Evolutionary conservation across 192 early-diverging fungal species (phyloP).

Genomic region (Globomyces pollinis-pini): DNA sequence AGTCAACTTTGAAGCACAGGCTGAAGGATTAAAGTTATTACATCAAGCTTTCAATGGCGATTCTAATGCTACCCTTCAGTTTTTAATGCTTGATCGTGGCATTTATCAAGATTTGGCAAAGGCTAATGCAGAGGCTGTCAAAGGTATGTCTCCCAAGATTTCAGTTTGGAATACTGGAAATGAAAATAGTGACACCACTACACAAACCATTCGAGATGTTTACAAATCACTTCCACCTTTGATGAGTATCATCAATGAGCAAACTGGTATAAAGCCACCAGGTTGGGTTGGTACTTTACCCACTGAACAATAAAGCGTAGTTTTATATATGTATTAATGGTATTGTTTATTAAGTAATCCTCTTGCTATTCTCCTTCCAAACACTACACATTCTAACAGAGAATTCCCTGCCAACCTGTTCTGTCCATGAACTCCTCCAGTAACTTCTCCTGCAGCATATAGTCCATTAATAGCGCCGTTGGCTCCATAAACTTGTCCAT

Average conservation of each 20-base stretch:
- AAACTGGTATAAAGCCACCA: constrained; percentile 38
- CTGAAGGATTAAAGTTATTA: constrained; percentile 27
- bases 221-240: constrained; percentile 33
- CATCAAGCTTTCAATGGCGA: constrained; percentile 24
- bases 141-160: constrained; percentile 45
- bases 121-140: constrained; percentile 42
- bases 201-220: constrained; percentile 26
- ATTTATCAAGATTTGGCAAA: constrained; percentile 40
- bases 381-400: constrained; percentile 38
- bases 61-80: constrained; percentile 29
- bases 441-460: constrained; percentile 35
- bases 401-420: constrained; percentile 38
- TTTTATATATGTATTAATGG: too few relatives aligned
- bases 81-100: constrained; percentile 44
- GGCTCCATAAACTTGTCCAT: constrained; percentile 3
- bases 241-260: constrained; percentile 33
- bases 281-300: constrained; percentile 16
- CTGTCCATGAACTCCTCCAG: constrained; percentile 29
- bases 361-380: too few relatives aligned
- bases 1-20: constrained; percentile 33
- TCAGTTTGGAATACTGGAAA: constrained; percentile 45
- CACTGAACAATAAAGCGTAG: too few relatives aligned
- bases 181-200: constrained; percentile 1
- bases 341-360: too few relatives aligned
- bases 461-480: constrained; percentile 14